Base-by-base conservation (phyloP, 345 rosid species). In the Pistacia vera region DNA sequence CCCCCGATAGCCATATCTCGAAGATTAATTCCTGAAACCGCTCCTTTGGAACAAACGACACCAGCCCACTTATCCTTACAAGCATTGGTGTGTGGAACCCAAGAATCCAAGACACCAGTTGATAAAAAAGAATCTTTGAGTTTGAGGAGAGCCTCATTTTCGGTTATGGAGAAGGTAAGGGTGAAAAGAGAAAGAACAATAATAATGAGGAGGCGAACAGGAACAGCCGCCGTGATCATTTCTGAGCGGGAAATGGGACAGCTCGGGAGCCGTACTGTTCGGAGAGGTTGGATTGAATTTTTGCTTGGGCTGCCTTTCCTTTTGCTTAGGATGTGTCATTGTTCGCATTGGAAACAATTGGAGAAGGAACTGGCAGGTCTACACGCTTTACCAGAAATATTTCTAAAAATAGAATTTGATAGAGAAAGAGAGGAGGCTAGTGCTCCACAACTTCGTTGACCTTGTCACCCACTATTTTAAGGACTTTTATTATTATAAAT, bases 11-110 rank as follows among this genome's bases (percentile, higher is more conserved):
- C 87, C 35, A 86, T 75, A 14, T 63, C 78, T 14, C 87, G 75
- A 59, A 95, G 88, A 63, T 86, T 86, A 78, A 95, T 82, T 57
- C 98, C 94, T 12, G 83, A 71, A 54, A 93, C 88, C 33, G 76
- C 72, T 3, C 78, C 83, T 14, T 83, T 75, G 63, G 59, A 61
- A 72, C 99, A 93, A 65, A 82, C 22, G 73, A 93, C 80, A 11
- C 97, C 95, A 1, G 20, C 16, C 99, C 99, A 95, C 2, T 74
- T 69, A n/a, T 81, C 71, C 14, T 48, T 30, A 66, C 99, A 93
- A 62, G 97, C 92, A 64, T 80, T 70, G 20, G 93, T 81, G 51
- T 85, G 84, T 11, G 72, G 33, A 60, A 46, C 72, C 98, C 99
- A 95, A 64, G 92, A 86, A 68, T 79, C 71, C 69, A 93, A 81